Base-by-base conservation (phyloP, 2,329 filamentous ascomycete species). In the Chaetomiaceae sp. region DNA sequence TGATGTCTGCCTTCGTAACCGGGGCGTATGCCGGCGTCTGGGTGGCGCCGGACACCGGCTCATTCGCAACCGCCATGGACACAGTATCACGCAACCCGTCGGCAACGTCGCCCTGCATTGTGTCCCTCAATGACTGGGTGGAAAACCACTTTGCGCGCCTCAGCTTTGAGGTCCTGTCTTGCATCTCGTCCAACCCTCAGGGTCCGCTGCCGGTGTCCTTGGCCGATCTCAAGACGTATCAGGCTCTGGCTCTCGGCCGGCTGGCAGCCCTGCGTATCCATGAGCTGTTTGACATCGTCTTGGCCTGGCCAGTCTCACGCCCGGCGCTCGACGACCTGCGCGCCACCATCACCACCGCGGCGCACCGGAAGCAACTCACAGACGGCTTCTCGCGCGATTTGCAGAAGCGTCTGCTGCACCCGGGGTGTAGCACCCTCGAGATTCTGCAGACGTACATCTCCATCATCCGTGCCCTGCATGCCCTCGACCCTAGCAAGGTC, bases 271-370 rank as follows among this genome's bases (percentile, higher is more conserved):
- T 87, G 42, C 78, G 88, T 38, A 87, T 86, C 40, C 74, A 78
- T 7, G 83, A 89, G 62, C 72, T 93, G 9, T 92, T 90, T 61
- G 86, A 91, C 62, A 90, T 92, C 62, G 83, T 90, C 40, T 76
- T 87, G 51, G 75, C 78, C 50, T 93, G 87, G 87, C 86, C 87
- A 4, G 68, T 76, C 31, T 89, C 85, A 58, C 75, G 78, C 48
- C 83, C 84, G 2, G 89, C 85, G 1, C 75, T 93, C 3, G 79
- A 88, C 25, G 89, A 93, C 62, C 78, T 92, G 55, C 78, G 85
- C 54, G 78, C 83, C 48, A 82, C 85, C 40, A 79, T 89, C 25
- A 86, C 81, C 10, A 83, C 84, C 1, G 77, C 85, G 3, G 78
- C 82, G 50, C 78, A 83, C 30, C 84, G 89, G 45, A 72, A 86